Conservation (phyloP, 2,329 filamentous ascomycete genomes). For the Ploettnerulaceae sp. region DNA sequence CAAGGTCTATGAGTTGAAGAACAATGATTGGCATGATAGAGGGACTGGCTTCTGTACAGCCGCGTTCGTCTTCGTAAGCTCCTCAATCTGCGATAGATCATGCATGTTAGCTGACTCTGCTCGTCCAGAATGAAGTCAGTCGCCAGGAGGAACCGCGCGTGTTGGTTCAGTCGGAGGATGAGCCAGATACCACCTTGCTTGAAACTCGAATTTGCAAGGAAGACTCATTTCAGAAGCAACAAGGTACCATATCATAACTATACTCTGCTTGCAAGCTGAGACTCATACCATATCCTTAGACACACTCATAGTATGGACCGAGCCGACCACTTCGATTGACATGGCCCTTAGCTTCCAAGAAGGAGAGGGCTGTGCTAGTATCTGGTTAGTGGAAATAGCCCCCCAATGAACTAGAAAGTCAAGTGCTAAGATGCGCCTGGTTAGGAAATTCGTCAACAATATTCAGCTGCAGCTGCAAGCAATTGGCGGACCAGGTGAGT, state of each 20-base stretch:
- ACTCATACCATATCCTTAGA: slow-evolving; percentile 50
- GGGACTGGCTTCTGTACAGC: slow-evolving; percentile 94
- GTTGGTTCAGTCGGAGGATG: slow-evolving; percentile 88
- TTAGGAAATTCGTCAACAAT: slow-evolving; percentile 84
- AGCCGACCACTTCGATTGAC: slow-evolving; percentile 74
- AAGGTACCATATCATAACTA: slow-evolving; percentile 55
- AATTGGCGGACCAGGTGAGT: slow-evolving; percentile 56
- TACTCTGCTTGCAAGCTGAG: slow-evolving; percentile 23
- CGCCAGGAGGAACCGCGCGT: slow-evolving; percentile 79
- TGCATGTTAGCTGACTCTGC: slow-evolving; percentile 27
- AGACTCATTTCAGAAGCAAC: slow-evolving; percentile 96
- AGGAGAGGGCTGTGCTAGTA: slow-evolving; percentile 84
- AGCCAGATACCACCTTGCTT: slow-evolving; percentile 75
- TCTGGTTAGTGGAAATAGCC: slow-evolving; percentile 62
- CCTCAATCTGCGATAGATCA: slow-evolving; percentile 5
- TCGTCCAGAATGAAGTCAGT: slow-evolving; percentile 47
- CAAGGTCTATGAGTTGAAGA: slow-evolving; percentile 97
- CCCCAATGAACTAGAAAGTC: neutral
- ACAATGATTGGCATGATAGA: slow-evolving; percentile 98
- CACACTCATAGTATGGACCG: slow-evolving; percentile 97
- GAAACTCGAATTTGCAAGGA: slow-evolving; percentile 89
- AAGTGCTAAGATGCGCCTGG: slow-evolving; percentile 1
- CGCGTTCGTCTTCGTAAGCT: slow-evolving; percentile 30
- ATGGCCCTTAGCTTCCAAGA: slow-evolving; percentile 99
- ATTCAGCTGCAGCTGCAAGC: slow-evolving; percentile 73